Evolutionary conservation across 208 protist genomes (phyloP), one percentile per base, ranked within the genome.

Genomic region (Zelonia costaricensis): DNA sequence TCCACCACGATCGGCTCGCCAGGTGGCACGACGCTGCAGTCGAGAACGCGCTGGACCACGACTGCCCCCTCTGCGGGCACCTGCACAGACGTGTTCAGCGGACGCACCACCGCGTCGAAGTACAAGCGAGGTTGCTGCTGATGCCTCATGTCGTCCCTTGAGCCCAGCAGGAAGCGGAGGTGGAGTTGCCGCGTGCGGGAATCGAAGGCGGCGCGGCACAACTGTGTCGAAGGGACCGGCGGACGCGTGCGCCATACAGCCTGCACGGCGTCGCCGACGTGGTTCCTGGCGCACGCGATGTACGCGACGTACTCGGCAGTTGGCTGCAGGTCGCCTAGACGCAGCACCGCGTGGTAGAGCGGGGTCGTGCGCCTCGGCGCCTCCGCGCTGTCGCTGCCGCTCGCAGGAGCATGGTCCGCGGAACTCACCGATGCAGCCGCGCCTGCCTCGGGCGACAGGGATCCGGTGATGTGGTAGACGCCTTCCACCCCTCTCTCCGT

Each of bases 181-280:
- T 40, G 36, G 25, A 65, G 39, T 9, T 53, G 48, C 20, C 47
- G 59, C 23, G 59, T 56, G 46, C 12, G n/a, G 25, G 59, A 65
- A 48, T 65, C 59, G 27, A 65, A 65, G 22, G 46, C n/a, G 4
- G n/a, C 40, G 33, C 25, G 27, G n/a, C 49, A 42, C 3, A 12
- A 18, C 8, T 35, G 1, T 1, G 39, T 2, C 10, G 59, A 10
- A 10, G 59, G 59, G 0, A 23, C 25, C 25, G 27, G 6, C 2
- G 59, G 59, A 3, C 36, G 28, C 22, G 59, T 65, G 39, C 52
- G 28, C 59, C 59, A 65, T 18, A 20, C 12, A 27, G 48, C 9
- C 10, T 31, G 10, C n/a, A 33, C 16, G 5, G 27, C 48, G 4
- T 7, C 39, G 4, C 59, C 59, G 20, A 65, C 18, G 48, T 65